Evolutionary conservation across 768 basidiomycete species (phyloP), one percentile per base, ranked within the genome.

Genomic region (Rhizopogon vesiculosus): DNA sequence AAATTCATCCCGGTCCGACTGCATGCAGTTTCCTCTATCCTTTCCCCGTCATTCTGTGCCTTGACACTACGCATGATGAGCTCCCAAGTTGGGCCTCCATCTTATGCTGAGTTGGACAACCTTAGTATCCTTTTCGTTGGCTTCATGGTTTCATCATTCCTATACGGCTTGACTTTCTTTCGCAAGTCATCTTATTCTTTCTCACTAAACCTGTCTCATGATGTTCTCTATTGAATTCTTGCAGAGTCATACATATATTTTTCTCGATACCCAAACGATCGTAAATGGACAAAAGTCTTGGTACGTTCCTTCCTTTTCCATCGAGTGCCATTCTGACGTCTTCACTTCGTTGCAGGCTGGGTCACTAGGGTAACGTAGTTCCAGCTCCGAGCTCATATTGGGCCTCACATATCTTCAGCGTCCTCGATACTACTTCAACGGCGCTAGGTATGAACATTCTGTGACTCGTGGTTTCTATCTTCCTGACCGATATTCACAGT

Each of bases 121-220:
- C 45, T 70, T 29, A 50, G 57, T 22, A 54, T 59, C 18, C 51
- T 70, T 39, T 70, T 69, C 46, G 5, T 64, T 22, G 69, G 70
- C 5, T 70, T 70, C 43, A 60, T 65, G 9, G 53, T 55, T 6
- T 54, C 69, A 5, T 64, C 61, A 2, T 55, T 67, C 1, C 55
- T 70, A 13, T 72, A 70, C n/a, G 70, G 69, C 33, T 59, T 70
- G 38, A 70, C 70, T 28, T 72, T 70, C 54, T 70, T 70, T 57
- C 70, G 69, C 66, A 50, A 7, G 68, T 62, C 19, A 12, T 54
- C 3, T 18, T 5, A 19, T 31, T 2, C 3, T 19, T 8, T 25
- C 5, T 38, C 15, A 44, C 13, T 2, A 25, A 12, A 25, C 18
- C 1, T 46, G 15, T 40, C 31, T 52, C 5, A 48, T 33, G 8